phyloP scores from a whole-genome alignment of 805 yeast species.

The Komagataella phaffii region DNA sequence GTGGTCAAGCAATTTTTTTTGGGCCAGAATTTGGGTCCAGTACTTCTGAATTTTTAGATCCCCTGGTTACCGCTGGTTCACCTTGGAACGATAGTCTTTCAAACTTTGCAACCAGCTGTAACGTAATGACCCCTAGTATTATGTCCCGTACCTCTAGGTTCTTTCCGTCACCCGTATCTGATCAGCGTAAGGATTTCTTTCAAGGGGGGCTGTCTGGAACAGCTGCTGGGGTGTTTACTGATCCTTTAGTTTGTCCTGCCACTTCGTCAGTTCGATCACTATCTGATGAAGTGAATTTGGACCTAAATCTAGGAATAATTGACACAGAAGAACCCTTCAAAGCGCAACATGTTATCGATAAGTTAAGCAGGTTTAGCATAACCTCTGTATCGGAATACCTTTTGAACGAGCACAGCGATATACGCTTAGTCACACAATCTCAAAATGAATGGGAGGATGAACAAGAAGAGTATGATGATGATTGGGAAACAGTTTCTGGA shows the following conservation, averaged over 20 bases:
- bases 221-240: not conserved
- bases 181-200: constrained; percentile 5
- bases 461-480: not conserved
- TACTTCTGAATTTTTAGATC: not conserved
- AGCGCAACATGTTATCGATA: not conserved
- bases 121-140: not conserved
- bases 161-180: constrained; percentile 19
- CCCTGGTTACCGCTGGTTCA: not conserved
- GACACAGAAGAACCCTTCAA: not conserved
- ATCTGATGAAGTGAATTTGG: not conserved
- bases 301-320: not conserved
- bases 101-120: not conserved
- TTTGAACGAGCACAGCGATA: not conserved
- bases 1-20: not conserved
- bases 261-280: not conserved
- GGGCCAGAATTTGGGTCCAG: not conserved
- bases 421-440: not conserved
- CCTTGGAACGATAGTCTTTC: not conserved
- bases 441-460: not conserved
- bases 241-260: not conserved
- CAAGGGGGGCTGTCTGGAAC: constrained; percentile 2
- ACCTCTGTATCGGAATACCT: not conserved
- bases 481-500: not conserved
- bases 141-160: constrained; percentile 17
- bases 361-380: not conserved